Percentiles rank a stretch among this genome's conserved stretches.
Conservation (phyloP, 768 basidiomycete genomes). For the Melanogaster broomeanus region DNA sequence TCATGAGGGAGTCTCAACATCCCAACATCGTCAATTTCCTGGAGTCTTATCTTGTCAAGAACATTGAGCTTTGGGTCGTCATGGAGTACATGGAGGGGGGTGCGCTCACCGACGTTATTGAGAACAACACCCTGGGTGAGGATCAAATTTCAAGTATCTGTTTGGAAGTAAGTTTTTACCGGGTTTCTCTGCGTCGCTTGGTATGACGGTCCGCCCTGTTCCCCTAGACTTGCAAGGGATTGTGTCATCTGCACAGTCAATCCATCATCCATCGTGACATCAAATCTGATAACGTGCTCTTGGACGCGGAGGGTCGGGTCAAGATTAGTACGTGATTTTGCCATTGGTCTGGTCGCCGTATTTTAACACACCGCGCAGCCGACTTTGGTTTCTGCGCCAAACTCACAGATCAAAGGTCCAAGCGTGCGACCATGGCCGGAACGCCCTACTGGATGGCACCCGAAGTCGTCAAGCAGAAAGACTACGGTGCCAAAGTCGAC, state of each 20-base stretch:
- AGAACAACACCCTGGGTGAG: slow-evolving; percentile 93
- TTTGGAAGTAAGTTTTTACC: slow-evolving; percentile 67
- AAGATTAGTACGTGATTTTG: slow-evolving; percentile 83
- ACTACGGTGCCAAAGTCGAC: slow-evolving; percentile 95
- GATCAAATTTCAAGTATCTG: slow-evolving; percentile 93
- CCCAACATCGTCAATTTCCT: slow-evolving; percentile 97
- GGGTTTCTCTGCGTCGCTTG: background rate
- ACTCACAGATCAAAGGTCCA: slow-evolving; percentile 93
- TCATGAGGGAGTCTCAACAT: slow-evolving; percentile 98
- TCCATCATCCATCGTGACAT: slow-evolving; percentile 97
- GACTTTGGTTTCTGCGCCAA: slow-evolving; percentile 98
- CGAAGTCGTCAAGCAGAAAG: slow-evolving; percentile 97
- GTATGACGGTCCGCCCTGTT: slow-evolving; percentile 4
- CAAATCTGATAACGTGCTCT: slow-evolving; percentile 94
- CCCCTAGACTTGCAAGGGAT: slow-evolving; percentile 93
- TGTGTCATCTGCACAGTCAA: slow-evolving; percentile 90
- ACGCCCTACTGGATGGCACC: slow-evolving; percentile 99
- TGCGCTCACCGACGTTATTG: slow-evolving; percentile 95
- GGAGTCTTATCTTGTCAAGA: slow-evolving; percentile 87
- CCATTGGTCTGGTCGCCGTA: background rate
- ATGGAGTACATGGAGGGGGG: slow-evolving; percentile 99
- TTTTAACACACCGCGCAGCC: slow-evolving; percentile 49
- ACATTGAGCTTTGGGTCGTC: slow-evolving; percentile 92
- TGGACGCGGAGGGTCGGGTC: slow-evolving; percentile 89
- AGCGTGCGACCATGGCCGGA: slow-evolving; percentile 97